A percentile compares a stretch with the other conserved stretches of the same genome.
Evolutionary conservation across 2,329 filamentous ascomycete genomes (phyloP).

Genomic region (Colletotrichum liriopes): DNA sequence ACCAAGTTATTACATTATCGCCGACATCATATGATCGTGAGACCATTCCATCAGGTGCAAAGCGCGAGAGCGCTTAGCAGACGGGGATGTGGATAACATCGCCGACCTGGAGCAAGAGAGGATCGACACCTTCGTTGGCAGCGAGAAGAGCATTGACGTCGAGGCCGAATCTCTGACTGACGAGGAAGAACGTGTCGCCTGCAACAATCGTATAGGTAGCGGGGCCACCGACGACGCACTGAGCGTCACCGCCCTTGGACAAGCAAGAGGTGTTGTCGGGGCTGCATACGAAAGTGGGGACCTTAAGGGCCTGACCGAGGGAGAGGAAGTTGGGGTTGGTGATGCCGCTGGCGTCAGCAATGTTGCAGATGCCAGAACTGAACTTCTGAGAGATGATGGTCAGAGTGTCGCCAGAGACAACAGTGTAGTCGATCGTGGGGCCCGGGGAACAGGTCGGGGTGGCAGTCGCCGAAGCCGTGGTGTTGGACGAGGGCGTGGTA

Average conservation of each 20-base stretch:
- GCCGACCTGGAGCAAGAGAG: conserved; percentile 15
- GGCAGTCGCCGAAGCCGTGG: conserved; percentile 4
- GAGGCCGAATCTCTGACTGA: conserved; percentile 15
- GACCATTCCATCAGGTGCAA: not conserved
- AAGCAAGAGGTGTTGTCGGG: conserved; percentile 40
- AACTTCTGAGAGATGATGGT: conserved; percentile 26
- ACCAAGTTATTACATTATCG: not conserved
- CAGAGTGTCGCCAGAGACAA: conserved; percentile 25
- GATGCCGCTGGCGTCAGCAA: conserved; percentile 14
- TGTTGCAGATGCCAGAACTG: conserved; percentile 40
- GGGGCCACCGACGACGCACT: conserved; percentile 13
- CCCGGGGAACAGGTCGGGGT: conserved; percentile 28
- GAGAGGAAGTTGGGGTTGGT: conserved; percentile 24
- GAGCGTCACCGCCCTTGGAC: not conserved
- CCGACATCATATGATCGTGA: not conserved
- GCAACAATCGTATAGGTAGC: conserved; percentile 13
- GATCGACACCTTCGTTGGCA: conserved; percentile 26
- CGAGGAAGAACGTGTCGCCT: conserved; percentile 35
- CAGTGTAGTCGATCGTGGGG: conserved; percentile 25
- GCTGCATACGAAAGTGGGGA: conserved; percentile 29
- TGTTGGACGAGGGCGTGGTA: not conserved
- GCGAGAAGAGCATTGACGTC: conserved; percentile 15
- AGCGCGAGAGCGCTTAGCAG: not conserved
- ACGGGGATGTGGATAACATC: conserved; percentile 31
- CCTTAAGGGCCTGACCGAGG: conserved; percentile 17